These are phyloP conservation scores for Mycena kentingensis DNA, from an alignment of 768 basidiomycete species.

Conservation along the genomic window DNA sequence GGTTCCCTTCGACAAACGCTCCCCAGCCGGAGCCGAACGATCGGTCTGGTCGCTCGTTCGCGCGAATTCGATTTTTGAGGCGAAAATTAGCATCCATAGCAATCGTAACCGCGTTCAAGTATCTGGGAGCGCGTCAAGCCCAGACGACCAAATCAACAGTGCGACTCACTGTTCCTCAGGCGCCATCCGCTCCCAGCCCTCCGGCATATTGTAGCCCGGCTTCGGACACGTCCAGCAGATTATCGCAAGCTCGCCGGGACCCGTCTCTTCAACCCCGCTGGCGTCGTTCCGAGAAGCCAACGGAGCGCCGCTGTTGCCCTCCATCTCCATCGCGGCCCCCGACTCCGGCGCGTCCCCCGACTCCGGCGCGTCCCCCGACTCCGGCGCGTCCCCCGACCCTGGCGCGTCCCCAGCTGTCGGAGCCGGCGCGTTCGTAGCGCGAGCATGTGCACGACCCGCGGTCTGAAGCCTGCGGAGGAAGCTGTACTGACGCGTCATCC, in stretches of 20 bases:
- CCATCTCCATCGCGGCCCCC: background rate
- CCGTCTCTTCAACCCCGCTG: slow-evolving; percentile 6
- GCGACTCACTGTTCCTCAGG: slow-evolving; percentile 5
- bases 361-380: too few relatives aligned
- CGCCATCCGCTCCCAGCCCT: slow-evolving; percentile 5
- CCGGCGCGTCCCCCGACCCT: too few relatives aligned
- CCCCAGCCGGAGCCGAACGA: slow-evolving; percentile 17
- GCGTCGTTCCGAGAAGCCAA: too few relatives aligned
- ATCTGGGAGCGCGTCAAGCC: background rate
- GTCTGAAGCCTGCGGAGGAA: background rate
- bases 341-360: too few relatives aligned
- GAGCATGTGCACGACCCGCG: too few relatives aligned
- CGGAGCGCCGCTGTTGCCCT: slow-evolving; percentile 4
- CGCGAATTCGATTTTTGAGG: slow-evolving; percentile 12
- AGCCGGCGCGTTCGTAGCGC: too few relatives aligned
- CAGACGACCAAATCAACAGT: background rate
- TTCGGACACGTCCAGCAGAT: slow-evolving; percentile 24
- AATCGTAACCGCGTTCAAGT: slow-evolving; percentile 6
- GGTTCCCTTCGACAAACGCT: slow-evolving; percentile 11
- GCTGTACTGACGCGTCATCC: background rate
- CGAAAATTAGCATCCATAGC: slow-evolving; percentile 26
- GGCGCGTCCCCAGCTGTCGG: too few relatives aligned
- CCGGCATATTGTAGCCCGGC: slow-evolving; percentile 17
- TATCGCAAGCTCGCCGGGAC: slow-evolving; percentile 14
- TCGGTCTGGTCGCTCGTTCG: slow-evolving; percentile 15